phyloP scores from a whole-genome alignment of 352 stramenopile genomes.

The Sclerospora graminicola region DNA sequence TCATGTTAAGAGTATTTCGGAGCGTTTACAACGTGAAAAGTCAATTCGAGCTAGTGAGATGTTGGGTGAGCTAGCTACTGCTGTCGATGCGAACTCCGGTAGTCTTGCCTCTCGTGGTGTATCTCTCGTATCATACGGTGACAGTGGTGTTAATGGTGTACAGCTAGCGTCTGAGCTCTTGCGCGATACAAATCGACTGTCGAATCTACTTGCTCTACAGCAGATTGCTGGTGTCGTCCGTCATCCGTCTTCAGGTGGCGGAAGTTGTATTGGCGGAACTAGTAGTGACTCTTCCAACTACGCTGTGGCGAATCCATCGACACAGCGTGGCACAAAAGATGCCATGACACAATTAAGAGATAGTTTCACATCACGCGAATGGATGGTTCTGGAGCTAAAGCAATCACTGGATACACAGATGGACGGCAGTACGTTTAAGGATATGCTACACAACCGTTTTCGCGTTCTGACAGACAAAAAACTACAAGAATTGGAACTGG shows the following conservation, averaged over 20 bases:
- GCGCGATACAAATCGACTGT: constrained; percentile 80
- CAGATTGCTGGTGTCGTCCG: constrained; percentile 29
- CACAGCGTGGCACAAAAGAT: constrained; percentile 31
- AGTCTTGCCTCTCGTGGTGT: constrained; percentile 56
- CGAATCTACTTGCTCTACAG: constrained; percentile 31
- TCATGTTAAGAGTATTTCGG: constrained; percentile 57
- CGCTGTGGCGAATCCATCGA: constrained; percentile 19
- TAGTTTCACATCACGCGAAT: constrained; percentile 72
- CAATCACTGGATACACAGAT: constrained; percentile 83
- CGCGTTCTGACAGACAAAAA: constrained; percentile 82
- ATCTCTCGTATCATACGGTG: constrained; percentile 73
- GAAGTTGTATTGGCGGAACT: constrained; percentile 14
- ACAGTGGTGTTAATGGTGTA: constrained; percentile 78
- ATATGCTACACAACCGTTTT: constrained; percentile 81
- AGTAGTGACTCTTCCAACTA: constrained; percentile 21
- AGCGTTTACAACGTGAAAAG: constrained; percentile 72
- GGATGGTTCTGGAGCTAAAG: constrained; percentile 84
- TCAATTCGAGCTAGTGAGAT: constrained; percentile 82
- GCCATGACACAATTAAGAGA: constrained; percentile 36
- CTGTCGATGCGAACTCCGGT: constrained; percentile 64
- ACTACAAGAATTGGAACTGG: constrained; percentile 89
- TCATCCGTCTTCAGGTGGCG: constrained; percentile 20
- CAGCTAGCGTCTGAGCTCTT: constrained; percentile 79
- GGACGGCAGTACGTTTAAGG: constrained; percentile 83
- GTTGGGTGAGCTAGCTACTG: constrained; percentile 70